phyloP scores from a whole-genome alignment of 192 early-diverging fungal species.

The Chytriomyces sp. region DNA sequence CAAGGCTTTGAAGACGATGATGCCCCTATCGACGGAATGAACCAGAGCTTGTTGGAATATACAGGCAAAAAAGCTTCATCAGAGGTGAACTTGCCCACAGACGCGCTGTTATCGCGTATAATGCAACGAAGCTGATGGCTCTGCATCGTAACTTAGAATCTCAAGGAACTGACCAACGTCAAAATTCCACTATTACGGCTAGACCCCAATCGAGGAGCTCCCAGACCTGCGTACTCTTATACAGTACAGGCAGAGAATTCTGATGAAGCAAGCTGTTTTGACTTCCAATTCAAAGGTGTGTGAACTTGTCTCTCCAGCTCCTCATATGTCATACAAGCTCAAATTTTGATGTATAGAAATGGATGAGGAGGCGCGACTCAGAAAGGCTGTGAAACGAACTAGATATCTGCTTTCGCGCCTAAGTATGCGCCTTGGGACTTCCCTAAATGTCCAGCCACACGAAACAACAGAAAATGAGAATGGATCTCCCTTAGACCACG shows the following conservation, averaged over 20 bases:
- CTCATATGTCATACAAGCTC: no score
- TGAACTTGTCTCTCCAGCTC: no score
- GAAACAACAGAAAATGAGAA: neutral
- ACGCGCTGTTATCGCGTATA: neutral
- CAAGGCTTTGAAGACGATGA: slow-evolving; percentile 28
- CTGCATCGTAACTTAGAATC: neutral
- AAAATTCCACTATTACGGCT: neutral
- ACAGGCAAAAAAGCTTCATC: neutral
- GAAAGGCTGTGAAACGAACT: slow-evolving; percentile 16
- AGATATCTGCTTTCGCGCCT: slow-evolving; percentile 16
- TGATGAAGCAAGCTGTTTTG: neutral
- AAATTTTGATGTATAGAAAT: neutral
- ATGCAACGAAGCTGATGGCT: neutral
- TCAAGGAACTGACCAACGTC: neutral
- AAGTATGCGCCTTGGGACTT: slow-evolving; percentile 2
- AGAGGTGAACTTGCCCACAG: neutral
- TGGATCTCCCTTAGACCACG: neutral
- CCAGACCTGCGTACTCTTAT: neutral
- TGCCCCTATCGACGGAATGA: neutral
- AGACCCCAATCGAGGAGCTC: neutral
- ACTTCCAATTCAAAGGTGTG: neutral
- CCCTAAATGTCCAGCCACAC: neutral
- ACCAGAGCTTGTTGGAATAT: slow-evolving; percentile 10
- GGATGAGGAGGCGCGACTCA: slow-evolving; percentile 6
- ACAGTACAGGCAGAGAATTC: neutral